A percentile compares a stretch with the other conserved stretches of the same genome.
These are phyloP conservation scores for Leishmania major DNA, from an alignment of 208 protist genomes.

Conservation along the genomic window DNA sequence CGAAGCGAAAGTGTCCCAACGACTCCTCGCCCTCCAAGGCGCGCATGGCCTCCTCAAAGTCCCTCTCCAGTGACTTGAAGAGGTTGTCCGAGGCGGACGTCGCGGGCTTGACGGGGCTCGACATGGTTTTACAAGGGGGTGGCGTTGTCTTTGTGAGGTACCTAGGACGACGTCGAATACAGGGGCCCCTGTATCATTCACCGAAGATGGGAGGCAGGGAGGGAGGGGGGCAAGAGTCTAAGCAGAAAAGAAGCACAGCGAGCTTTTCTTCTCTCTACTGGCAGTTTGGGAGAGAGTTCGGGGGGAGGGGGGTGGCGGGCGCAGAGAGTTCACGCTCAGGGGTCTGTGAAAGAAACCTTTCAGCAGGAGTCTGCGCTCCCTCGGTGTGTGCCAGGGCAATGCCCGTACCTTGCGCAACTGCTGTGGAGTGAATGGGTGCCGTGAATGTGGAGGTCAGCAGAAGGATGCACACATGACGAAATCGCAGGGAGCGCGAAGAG, in stretches of 20 bases:
- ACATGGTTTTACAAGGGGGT: constrained; percentile 10
- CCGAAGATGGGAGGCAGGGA: background rate
- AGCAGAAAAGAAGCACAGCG: background rate
- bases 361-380: background rate
- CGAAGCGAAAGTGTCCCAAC: constrained; percentile 95
- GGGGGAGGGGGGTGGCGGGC: background rate
- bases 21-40: constrained; percentile 94
- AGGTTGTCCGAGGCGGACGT: constrained; percentile 66
- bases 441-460: background rate
- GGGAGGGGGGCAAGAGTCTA: background rate
- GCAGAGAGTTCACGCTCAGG: background rate
- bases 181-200: background rate
- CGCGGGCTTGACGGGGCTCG: constrained; percentile 48
- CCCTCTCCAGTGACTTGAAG: constrained; percentile 91
- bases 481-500: background rate
- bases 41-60: constrained; percentile 94
- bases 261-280: background rate
- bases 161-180: background rate
- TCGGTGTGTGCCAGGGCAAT: background rate
- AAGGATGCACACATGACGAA: background rate
- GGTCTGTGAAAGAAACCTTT: background rate
- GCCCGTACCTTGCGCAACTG: background rate
- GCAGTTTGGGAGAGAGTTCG: background rate
- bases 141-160: background rate
- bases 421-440: background rate